Evolutionary conservation across 2,329 filamentous ascomycete species (phyloP), one percentile per base, ranked within the genome.

Genomic region (Bipolaris cookei): DNA sequence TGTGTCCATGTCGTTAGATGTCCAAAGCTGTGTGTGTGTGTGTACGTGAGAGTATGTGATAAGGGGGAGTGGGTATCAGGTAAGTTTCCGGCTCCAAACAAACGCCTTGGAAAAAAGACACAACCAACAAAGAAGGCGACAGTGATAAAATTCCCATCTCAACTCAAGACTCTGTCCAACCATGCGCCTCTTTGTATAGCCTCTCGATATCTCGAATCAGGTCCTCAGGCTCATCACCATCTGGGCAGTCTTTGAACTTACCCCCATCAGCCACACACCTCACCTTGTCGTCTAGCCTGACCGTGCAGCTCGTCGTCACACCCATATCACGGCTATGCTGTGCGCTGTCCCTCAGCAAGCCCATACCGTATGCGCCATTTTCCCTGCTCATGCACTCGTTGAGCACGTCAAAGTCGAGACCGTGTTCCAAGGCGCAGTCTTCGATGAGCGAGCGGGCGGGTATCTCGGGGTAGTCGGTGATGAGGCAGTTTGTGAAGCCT

Each of bases 401-500:
- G 53, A 99, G 78, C 62, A 85, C 83, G 23, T 87, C 83, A 73
- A 97, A 92, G 69, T 95, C 89, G 46, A 98, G 88, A 25, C 91
- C 92, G 71, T 97, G 91, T 78, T 98, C 92, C 48, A 97, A 81
- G 3, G 95, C 92, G 75, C 95, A 99, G 72, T 92, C 88, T 73
- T 96, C 85, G 38, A 97, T 84, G 16, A 97, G 83, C n/a, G 83
- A 82, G 48, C 89, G 85, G 32, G 90, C 82, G 1, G 95, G 94
- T 32, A 99, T 97, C 6, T 87, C 77, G 20, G 81, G 53, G 77
- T 93, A 99, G 60, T 92, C 85, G 61, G 83, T 84, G 20, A 88
- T 88, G 55, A 99, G 79, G 79, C 95, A 99, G 84, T 96, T 95
- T 55, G 92, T 89, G 78, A 98, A 99, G 59, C 94, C 94, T 20